Conservation (phyloP, 768 basidiomycete species). For the Cystoderma amianthinum region DNA sequence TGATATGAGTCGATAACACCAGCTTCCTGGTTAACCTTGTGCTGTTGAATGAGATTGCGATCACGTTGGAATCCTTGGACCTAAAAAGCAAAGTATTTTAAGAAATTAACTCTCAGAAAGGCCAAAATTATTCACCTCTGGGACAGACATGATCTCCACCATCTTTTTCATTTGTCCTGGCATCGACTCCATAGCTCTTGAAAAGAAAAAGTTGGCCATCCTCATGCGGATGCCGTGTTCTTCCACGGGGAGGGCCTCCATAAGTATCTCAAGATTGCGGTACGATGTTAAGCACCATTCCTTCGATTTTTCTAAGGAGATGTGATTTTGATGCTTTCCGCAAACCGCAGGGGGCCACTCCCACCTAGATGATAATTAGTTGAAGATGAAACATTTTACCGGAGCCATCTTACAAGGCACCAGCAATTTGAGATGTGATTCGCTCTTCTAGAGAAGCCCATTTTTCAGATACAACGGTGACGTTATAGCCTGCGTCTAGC, state of each 20-base stretch:
- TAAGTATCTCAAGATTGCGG: conserved; percentile 19
- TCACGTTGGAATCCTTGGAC: conserved; percentile 18
- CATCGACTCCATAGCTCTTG: conserved; percentile 14
- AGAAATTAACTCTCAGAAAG: not conserved
- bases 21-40: conserved; percentile 17
- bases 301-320: conserved; percentile 24
- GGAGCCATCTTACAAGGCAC: conserved; percentile 15
- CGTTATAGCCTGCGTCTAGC: conserved; percentile 26
- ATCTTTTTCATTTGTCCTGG: conserved; percentile 22
- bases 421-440: conserved; percentile 18
- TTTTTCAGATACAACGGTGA: conserved; percentile 21
- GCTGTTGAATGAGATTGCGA: conserved; percentile 14
- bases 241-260: conserved; percentile 10
- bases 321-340: conserved; percentile 26
- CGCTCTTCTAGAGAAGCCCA: conserved; percentile 13
- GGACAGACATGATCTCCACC: conserved; percentile 13
- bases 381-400: conserved; percentile 2
- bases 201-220: conserved; percentile 27
- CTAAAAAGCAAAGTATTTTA: conserved; percentile 1
- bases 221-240: conserved; percentile 25
- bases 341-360: conserved; percentile 32
- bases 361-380: conserved; percentile 15
- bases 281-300: conserved; percentile 28
- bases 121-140: conserved; percentile 1
- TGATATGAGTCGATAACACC: conserved; percentile 29